Conservation (phyloP, 108 stramenopile genomes). For the Cyclotella choctawhatcheeana region DNA sequence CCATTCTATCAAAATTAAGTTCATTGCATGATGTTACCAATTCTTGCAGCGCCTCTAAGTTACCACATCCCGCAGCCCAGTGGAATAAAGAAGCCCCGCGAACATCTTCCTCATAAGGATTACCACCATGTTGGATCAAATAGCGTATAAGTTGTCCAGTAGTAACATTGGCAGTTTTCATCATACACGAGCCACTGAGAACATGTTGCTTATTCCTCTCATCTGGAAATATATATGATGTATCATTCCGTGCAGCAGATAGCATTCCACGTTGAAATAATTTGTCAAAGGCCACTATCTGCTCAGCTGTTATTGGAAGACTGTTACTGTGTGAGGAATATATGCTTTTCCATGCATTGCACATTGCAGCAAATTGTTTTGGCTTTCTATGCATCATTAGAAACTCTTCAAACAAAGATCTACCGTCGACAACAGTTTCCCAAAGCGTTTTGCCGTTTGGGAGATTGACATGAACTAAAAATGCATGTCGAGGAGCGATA, state of each 20-base stretch:
- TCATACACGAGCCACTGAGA: conserved; percentile 32
- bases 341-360: conserved; percentile 64
- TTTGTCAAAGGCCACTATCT: conserved; percentile 77
- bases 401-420: conserved; percentile 62
- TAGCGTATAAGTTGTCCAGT: conserved; percentile 62
- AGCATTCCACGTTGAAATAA: conserved; percentile 76
- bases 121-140: conserved; percentile 74
- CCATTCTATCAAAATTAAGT: not conserved
- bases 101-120: conserved; percentile 76
- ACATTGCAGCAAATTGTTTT: conserved; percentile 77
- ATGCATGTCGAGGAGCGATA: conserved; percentile 84
- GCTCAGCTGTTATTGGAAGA: conserved; percentile 57
- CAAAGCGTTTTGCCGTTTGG: conserved; percentile 35
- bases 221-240: conserved; percentile 26
- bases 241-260: conserved; percentile 75
- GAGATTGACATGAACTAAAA: conserved; percentile 56
- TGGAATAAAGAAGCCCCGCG: conserved; percentile 74
- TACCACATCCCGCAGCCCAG: conserved; percentile 83
- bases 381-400: conserved; percentile 63
- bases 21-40: conserved; percentile 44
- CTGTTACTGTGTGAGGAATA: conserved; percentile 18
- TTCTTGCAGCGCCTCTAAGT: conserved; percentile 57
- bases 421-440: conserved; percentile 45
- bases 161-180: conserved; percentile 62
- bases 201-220: conserved; percentile 23